Evolutionary conservation across 2,329 filamentous ascomycete genomes (phyloP).

Genomic region (Pyrenochaeta sp.): DNA sequence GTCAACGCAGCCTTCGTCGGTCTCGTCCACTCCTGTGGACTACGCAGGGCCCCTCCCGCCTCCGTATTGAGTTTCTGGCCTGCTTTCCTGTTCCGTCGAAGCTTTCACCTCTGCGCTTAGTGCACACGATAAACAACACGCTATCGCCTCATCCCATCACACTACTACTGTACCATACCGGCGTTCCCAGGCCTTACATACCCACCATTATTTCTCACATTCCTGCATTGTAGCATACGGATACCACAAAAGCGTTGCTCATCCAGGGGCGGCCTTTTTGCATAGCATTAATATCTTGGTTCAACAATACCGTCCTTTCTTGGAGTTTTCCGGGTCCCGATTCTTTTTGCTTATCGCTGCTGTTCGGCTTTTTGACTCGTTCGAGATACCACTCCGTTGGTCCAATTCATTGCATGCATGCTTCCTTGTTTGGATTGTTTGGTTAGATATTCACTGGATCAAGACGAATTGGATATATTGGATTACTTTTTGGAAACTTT

Average conservation of each 20-base stretch:
- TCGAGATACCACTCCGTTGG: conserved; percentile 34
- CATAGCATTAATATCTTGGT: conserved; percentile 16
- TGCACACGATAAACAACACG: background rate
- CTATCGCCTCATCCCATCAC: background rate
- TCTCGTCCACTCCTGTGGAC: conserved; percentile 33
- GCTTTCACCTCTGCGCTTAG: background rate
- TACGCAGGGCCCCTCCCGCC: conserved; percentile 6
- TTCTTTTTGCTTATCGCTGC: background rate
- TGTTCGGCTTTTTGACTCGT: background rate
- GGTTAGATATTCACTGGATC: background rate
- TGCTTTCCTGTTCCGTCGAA: background rate
- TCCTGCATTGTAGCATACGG: conserved; percentile 17
- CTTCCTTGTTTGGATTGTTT: background rate
- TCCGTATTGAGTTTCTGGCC: background rate
- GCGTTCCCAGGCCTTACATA: background rate
- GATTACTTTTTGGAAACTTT: background rate
- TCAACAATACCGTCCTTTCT: background rate
- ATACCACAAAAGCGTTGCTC: conserved; percentile 16
- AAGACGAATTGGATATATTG: background rate
- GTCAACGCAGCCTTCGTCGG: conserved; percentile 36
- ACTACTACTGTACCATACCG: background rate
- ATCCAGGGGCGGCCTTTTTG: conserved; percentile 9
- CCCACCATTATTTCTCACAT: conserved; percentile 1
- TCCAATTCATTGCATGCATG: background rate
- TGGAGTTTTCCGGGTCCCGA: background rate